Evolutionary conservation across 805 yeast genomes (phyloP), one percentile per base, ranked within the genome.

Genomic region (Metschnikowia arizonensis): DNA sequence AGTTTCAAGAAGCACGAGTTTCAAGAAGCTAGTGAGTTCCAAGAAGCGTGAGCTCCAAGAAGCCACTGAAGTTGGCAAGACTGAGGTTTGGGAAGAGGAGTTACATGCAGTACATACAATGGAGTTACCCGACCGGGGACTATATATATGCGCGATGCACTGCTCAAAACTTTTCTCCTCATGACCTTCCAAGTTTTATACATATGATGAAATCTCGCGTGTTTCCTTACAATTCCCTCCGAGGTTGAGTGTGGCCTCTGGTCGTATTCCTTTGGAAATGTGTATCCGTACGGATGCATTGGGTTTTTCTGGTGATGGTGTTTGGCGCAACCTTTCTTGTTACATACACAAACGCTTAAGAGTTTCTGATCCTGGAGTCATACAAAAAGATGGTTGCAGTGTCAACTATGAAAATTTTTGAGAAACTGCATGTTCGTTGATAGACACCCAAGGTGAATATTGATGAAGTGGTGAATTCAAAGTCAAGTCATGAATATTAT

Each of bases 141-240:
- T 58, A 59, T 60, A 60, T 44, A 61, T 46, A 39, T 15, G 33
- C 34, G 30, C 30, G 21, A n/a, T 31, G 25, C 43, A 24, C 39
- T 37, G 46, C 24, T 40, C 43, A 15, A 18, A 12, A 60, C 61
- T 32, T 45, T 49, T 55, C 59, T 53, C 63, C 65, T 61, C 72
- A 76, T 76, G 79, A 76, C 83, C 81, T 78, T 79, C 83, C 79
- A 77, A 77, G 81, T 78, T 78, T 77, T 74, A 76, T 67, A 73
- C 71, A 67, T 54, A 76, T 78, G 83, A 78, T 78, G 83, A 78
- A 73, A 67, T 65, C 78, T 76, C 73, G 76, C 81, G 81, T 78
- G 55, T 61, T 53, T 61, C 57, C 73, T 59, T 52, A 69, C 74
- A 59, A 58, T 63, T 64, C 74, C 76, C 75, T 62, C 51, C 44